A percentile compares a stretch with the other conserved stretches of the same genome.
phyloP scores from a whole-genome alignment of 1,139 yeast species.

The Saccharomyces hybrid region DNA sequence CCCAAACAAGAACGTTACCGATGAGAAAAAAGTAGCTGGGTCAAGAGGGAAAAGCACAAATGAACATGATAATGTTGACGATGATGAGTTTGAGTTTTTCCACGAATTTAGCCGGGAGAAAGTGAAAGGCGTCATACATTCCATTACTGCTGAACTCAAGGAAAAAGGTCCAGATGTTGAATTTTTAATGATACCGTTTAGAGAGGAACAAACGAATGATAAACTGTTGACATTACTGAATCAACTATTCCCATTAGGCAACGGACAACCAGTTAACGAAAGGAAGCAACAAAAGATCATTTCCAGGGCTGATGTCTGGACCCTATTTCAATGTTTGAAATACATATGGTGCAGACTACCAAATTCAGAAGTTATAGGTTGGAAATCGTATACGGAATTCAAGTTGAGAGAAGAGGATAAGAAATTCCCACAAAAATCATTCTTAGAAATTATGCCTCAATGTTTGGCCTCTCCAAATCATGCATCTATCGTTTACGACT shows the following conservation, averaged over 20 bases:
- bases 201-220: conserved; percentile 55
- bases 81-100: conserved; percentile 34
- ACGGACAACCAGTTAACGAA: conserved; percentile 37
- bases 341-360: conserved; percentile 85
- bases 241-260: conserved; percentile 48
- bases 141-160: conserved; percentile 59
- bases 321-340: conserved; percentile 65
- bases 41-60: background rate
- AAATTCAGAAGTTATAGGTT: conserved; percentile 72
- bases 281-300: conserved; percentile 37
- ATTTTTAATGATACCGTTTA: conserved; percentile 58
- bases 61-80: conserved; percentile 11
- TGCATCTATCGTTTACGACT: conserved; percentile 83
- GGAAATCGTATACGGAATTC: conserved; percentile 74
- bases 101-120: conserved; percentile 57
- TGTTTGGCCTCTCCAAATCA: conserved; percentile 79
- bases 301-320: conserved; percentile 50
- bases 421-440: conserved; percentile 62
- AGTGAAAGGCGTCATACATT: conserved; percentile 55
- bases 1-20: background rate
- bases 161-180: conserved; percentile 46
- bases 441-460: conserved; percentile 73
- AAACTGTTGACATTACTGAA: conserved; percentile 48
- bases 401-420: conserved; percentile 57
- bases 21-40: background rate